Conservation (phyloP, 2,329 filamentous ascomycete genomes). For the Paecilomyces fulvus region DNA sequence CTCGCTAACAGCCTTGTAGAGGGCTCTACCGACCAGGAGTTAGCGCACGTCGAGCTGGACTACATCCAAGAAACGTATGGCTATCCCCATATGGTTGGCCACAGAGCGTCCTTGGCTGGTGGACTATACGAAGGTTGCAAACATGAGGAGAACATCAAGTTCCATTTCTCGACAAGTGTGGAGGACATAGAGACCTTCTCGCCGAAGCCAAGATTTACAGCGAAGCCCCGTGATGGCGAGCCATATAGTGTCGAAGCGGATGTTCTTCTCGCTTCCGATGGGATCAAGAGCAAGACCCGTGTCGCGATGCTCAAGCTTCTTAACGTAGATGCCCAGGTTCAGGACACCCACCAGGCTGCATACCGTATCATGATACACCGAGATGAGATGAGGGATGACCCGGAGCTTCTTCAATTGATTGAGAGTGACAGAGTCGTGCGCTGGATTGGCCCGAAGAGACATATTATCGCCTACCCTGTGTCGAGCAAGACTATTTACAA, state of each 20-base stretch:
- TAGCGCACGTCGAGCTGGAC: slow-evolving; percentile 60
- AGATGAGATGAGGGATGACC: slow-evolving; percentile 37
- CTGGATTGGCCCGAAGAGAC: slow-evolving; percentile 59
- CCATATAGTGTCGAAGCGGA: slow-evolving; percentile 45
- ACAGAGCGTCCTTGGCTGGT: slow-evolving; percentile 62
- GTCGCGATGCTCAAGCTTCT: slow-evolving; percentile 33
- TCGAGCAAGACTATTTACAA: slow-evolving; percentile 58
- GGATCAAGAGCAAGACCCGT: slow-evolving; percentile 44
- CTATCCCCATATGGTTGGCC: slow-evolving; percentile 72
- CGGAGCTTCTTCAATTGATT: slow-evolving; percentile 48
- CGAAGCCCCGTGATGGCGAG: slow-evolving; percentile 49
- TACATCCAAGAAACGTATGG: slow-evolving; percentile 61
- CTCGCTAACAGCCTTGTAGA: slow-evolving; percentile 33
- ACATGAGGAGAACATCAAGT: slow-evolving; percentile 53
- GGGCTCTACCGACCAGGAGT: slow-evolving; percentile 59
- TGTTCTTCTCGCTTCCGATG: slow-evolving; percentile 46
- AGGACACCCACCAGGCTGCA: slow-evolving; percentile 45
- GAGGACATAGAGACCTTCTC: slow-evolving; percentile 51
- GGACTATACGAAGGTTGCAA: slow-evolving; percentile 64
- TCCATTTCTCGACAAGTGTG: slow-evolving; percentile 56
- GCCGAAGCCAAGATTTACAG: slow-evolving; percentile 52
- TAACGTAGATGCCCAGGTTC: slow-evolving; percentile 32
- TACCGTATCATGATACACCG: slow-evolving; percentile 47
- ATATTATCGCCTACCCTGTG: slow-evolving; percentile 61
- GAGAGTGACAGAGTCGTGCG: slow-evolving; percentile 50